Evolutionary conservation across 2,329 filamentous ascomycete species (phyloP), one percentile per base, ranked within the genome.

Genomic region (Sclerotinia glacialis): DNA sequence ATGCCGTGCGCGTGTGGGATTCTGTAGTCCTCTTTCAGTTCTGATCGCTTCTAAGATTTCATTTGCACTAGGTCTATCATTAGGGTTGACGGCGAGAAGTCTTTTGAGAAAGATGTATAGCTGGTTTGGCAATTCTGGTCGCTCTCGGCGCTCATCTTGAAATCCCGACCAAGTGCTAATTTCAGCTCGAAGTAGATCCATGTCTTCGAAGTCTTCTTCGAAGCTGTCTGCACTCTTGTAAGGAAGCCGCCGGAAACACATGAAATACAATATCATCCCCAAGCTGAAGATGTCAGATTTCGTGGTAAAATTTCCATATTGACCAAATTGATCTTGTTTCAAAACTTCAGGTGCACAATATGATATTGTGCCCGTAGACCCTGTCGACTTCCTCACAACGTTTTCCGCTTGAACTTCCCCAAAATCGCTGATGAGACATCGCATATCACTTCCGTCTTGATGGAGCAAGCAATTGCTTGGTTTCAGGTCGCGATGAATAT

Each of bases 211-310:
- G 75, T 98, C 94, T 77, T 98, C 94, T 68, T 97, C 87, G 28
- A 96, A 83, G 4, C 89, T 84, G 75, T 98, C 94, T 63, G 93
- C 92, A 72, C 89, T 91, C 31, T 80, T 83, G 75, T 98, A 99
- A 0, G 95, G 95, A 14, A 99, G 83, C 56, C 89, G 85, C 1
- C 90, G 92, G 76, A 99, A 99, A 77, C 95, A 99, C 83, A 99
- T 90, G 75, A 99, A 99, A 77, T 98, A 96, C 4, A 99, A 83
- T 66, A 98, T 98, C 94, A 99, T 97, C 59, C 95, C 95, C 0
- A 99, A 81, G 0, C 93, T 97, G 78, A 99, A 99, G n/a, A 99
- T 90, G 75, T 99, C 95, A 0, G 93, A 97, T 76, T 98, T 99
- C 34, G 92, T 93, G 0, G 93, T 97, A 74, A 99, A 99, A 75